Conservation (phyloP, 768 basidiomycete genomes). For the Kockovaella imperatae region DNA sequence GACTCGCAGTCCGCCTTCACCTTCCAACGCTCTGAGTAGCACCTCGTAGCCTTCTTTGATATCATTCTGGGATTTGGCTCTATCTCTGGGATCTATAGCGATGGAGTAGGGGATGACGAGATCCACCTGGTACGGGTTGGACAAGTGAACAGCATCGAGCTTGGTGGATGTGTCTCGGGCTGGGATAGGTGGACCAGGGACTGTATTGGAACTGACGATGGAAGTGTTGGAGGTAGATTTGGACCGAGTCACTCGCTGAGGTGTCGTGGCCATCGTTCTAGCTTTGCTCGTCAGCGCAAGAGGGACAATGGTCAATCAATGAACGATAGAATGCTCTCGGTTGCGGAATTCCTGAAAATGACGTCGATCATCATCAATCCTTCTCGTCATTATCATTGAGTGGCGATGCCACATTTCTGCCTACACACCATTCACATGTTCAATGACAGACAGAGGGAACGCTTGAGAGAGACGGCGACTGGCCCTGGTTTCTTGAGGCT, state of each 20-base stretch:
- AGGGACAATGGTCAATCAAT: not conserved
- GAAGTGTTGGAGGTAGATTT: constrained; percentile 20
- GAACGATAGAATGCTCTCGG: not conserved
- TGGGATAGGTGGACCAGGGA: constrained; percentile 32
- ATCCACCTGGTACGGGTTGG: constrained; percentile 37
- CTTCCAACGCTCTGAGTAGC: constrained; percentile 29
- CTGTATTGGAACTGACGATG: constrained; percentile 8
- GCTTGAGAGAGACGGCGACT: too few relatives aligned
- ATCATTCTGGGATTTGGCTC: constrained; percentile 21
- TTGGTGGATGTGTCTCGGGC: constrained; percentile 10
- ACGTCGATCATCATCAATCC: too few relatives aligned
- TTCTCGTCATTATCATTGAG: too few relatives aligned
- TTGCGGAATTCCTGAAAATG: not conserved
- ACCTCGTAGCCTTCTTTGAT: constrained; percentile 30
- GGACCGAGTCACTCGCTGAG: constrained; percentile 28
- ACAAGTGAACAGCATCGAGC: constrained; percentile 8
- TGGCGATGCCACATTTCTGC: too few relatives aligned
- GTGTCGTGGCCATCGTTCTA: constrained; percentile 2
- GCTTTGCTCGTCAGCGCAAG: not conserved
- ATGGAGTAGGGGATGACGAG: constrained; percentile 35
- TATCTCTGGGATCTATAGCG: constrained; percentile 10
- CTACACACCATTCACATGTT: too few relatives aligned
- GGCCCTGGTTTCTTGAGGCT: too few relatives aligned
- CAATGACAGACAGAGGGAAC: too few relatives aligned
- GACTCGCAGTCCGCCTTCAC: constrained; percentile 35